Conservation (phyloP, 345 rosid genomes). For the Gossypium anomalum region DNA sequence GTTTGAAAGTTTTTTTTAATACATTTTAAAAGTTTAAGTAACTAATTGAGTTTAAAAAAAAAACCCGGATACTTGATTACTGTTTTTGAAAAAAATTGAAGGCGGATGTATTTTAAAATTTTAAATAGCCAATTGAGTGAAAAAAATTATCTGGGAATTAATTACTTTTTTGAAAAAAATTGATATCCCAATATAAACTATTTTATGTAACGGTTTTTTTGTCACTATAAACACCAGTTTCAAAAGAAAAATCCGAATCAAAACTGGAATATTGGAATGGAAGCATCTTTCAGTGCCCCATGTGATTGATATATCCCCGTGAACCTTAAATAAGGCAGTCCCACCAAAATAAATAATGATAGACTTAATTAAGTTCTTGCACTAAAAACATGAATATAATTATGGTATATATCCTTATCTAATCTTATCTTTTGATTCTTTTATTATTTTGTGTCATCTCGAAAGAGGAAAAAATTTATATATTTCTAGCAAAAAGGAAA, state of each 20-base stretch:
- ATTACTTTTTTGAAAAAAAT: too few relatives aligned
- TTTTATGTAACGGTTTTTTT: too few relatives aligned
- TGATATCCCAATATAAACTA: neutral
- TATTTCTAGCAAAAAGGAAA: neutral
- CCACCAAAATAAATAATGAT: too few relatives aligned
- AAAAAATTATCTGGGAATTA: fast-evolving
- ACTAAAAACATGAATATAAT: neutral
- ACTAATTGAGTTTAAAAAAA: too few relatives aligned
- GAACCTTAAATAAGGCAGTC: slow-evolving; percentile 1
- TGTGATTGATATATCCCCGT: neutral
- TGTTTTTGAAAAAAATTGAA: too few relatives aligned
- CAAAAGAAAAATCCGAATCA: neutral
- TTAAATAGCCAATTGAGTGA: too few relatives aligned
- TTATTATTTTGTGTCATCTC: neutral
- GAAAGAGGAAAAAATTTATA: neutral
- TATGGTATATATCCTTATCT: neutral
- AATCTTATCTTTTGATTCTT: slow-evolving; percentile 2
- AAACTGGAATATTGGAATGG: neutral
- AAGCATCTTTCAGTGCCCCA: neutral
- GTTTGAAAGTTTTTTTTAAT: too few relatives aligned
- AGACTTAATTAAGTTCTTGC: neutral
- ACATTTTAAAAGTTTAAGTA: too few relatives aligned
- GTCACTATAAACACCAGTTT: too few relatives aligned
- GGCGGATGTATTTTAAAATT: too few relatives aligned
- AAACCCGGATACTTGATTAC: too few relatives aligned